Percentiles rank a stretch among this genome's conserved stretches.
phyloP scores from a whole-genome alignment of 208 protist species.

The Leishmania turanica region DNA sequence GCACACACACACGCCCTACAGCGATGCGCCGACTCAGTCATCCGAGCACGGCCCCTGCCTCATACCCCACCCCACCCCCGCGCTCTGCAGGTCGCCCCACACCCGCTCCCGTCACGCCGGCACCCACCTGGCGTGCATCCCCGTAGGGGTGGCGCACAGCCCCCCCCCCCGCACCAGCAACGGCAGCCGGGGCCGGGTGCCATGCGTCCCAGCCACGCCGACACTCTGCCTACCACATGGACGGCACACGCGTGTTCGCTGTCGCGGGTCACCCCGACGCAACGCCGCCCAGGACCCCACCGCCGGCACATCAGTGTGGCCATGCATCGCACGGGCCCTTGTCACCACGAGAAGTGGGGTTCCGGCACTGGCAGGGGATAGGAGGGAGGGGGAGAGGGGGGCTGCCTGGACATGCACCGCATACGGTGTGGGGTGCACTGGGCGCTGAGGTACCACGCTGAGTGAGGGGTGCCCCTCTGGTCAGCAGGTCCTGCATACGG shows the following conservation, averaged over 20 bases:
- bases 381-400: not conserved
- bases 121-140: not conserved
- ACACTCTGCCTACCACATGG: not conserved
- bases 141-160: not conserved
- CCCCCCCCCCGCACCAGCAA: not conserved
- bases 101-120: not conserved
- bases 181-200: not conserved
- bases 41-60: not conserved
- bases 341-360: not conserved
- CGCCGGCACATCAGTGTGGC: not conserved
- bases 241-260: not conserved
- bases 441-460: not conserved
- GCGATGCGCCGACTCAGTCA: not conserved
- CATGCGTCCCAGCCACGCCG: not conserved
- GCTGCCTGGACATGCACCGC: not conserved
- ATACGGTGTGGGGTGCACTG: not conserved
- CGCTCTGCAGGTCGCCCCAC: not conserved
- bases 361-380: not conserved
- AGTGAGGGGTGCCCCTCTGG: not conserved
- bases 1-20: too few relatives aligned
- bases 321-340: not conserved
- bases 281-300: not conserved
- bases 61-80: not conserved
- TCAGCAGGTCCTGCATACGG: not conserved
- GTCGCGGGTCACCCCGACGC: not conserved